Conservation (phyloP, 2,329 filamentous ascomycete genomes). For the Drechslera avenae region DNA sequence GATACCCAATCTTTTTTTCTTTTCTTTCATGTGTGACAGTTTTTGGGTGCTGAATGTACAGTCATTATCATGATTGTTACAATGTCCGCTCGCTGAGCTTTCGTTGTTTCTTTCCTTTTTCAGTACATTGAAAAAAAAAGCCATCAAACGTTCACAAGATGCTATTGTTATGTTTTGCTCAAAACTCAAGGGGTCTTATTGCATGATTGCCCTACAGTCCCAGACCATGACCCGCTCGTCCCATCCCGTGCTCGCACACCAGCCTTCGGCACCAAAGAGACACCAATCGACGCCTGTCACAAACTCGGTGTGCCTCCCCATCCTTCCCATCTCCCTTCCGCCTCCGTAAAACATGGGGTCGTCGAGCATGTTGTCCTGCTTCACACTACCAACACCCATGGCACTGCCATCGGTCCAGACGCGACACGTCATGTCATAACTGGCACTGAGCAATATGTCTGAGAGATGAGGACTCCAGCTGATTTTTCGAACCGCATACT, state of each 20-base stretch:
- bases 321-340: slow-evolving; percentile 78
- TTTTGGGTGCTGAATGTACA: too few species aligned
- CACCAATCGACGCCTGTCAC: slow-evolving; percentile 98
- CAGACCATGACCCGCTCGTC: slow-evolving; percentile 89
- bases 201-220: slow-evolving; percentile 77
- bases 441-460: slow-evolving; percentile 83
- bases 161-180: too few species aligned
- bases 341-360: slow-evolving; percentile 52
- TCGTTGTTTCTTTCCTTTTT: neutral
- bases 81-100: too few species aligned
- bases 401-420: slow-evolving; percentile 85
- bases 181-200: too few species aligned
- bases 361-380: slow-evolving; percentile 43
- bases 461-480: slow-evolving; percentile 94
- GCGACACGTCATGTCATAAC: slow-evolving; percentile 97
- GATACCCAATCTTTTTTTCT: neutral
- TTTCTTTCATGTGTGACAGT: too few species aligned
- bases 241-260: slow-evolving; percentile 94
- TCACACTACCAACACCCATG: slow-evolving; percentile 47
- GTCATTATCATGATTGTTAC: too few species aligned
- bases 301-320: slow-evolving; percentile 95
- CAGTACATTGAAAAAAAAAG: too few species aligned
- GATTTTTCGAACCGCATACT: slow-evolving; percentile 85
- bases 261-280: slow-evolving; percentile 90
- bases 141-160: too few species aligned